A percentile compares a stretch with the other conserved stretches of the same genome.
phyloP scores from a whole-genome alignment of 129 eudicot genomes.

The Flaveria brownii region DNA sequence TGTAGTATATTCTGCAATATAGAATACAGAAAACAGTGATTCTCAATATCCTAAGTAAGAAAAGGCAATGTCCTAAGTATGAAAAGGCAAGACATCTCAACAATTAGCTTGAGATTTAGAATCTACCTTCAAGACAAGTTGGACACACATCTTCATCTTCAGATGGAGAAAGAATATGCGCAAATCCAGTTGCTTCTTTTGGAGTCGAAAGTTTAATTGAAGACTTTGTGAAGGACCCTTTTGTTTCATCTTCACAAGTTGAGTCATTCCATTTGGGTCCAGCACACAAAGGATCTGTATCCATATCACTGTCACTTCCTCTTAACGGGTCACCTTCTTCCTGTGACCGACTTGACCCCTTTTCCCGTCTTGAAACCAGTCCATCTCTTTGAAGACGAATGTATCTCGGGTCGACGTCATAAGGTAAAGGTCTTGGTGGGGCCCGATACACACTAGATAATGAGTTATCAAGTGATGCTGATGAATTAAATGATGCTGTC shows the following conservation, averaged over 20 bases:
- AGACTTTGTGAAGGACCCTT: conserved; percentile 57
- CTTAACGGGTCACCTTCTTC: conserved; percentile 91
- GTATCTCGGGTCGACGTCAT: conserved; percentile 84
- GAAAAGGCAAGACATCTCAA: background rate
- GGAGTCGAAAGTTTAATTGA: conserved; percentile 61
- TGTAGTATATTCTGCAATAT: conserved; percentile 59
- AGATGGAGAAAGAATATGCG: conserved; percentile 67
- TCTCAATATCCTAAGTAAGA: background rate
- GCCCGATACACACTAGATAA: conserved; percentile 79
- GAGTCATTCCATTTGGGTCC: conserved; percentile 71
- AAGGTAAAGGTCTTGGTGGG: conserved; percentile 97
- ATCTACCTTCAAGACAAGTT: conserved; percentile 96
- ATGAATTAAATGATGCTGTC: conserved; percentile 64
- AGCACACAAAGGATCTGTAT: conserved; percentile 62
- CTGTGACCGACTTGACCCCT: conserved; percentile 81
- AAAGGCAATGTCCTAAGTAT: no score
- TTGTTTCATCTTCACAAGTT: conserved; percentile 65
- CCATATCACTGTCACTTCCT: conserved; percentile 65
- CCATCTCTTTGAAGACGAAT: conserved; percentile 82
- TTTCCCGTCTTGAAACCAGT: conserved; percentile 84
- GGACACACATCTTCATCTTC: conserved; percentile 96
- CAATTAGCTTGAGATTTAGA: background rate
- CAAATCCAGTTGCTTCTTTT: conserved; percentile 55
- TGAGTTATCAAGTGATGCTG: conserved; percentile 70
- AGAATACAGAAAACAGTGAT: background rate